phyloP scores from a whole-genome alignment of 2,329 filamentous ascomycete species.

The Elsinoe ampelina region DNA sequence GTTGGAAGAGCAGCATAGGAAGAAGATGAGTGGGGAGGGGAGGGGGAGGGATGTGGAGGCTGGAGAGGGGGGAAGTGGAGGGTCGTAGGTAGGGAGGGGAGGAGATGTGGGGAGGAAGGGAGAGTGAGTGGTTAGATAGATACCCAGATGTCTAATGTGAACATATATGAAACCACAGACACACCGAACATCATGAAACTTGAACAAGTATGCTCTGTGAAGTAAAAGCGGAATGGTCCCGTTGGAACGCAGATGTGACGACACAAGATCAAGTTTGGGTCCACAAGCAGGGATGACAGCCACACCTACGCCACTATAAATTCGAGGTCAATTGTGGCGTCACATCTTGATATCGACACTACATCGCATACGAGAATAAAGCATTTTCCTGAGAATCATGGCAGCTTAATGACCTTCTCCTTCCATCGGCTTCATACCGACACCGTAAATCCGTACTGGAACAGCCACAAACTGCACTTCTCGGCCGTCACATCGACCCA shows the following conservation, averaged over 20 bases:
- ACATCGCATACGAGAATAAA: too few species aligned
- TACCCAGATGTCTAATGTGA: neutral
- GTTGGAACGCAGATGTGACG: neutral
- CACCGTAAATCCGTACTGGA: too few species aligned
- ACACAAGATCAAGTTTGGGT: neutral
- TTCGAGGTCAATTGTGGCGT: neutral
- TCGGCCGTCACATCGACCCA: too few species aligned
- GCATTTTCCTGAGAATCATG: too few species aligned
- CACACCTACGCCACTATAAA: neutral
- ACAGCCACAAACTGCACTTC: too few species aligned
- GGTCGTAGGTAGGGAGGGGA: neutral
- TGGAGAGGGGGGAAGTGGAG: neutral
- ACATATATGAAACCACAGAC: neutral
- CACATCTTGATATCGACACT: too few species aligned
- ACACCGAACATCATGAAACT: too few species aligned
- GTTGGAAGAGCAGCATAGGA: conserved; percentile 51
- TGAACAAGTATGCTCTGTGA: too few species aligned
- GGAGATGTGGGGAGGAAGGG: neutral
- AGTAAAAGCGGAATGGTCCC: neutral
- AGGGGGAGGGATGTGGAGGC: conserved; percentile 3
- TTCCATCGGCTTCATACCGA: too few species aligned
- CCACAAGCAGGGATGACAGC: neutral
- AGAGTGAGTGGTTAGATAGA: neutral
- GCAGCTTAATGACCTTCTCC: too few species aligned
- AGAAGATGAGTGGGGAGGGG: conserved; percentile 20